Conservation (phyloP, 2,329 filamentous ascomycete species). For the Onygenales sp. region DNA sequence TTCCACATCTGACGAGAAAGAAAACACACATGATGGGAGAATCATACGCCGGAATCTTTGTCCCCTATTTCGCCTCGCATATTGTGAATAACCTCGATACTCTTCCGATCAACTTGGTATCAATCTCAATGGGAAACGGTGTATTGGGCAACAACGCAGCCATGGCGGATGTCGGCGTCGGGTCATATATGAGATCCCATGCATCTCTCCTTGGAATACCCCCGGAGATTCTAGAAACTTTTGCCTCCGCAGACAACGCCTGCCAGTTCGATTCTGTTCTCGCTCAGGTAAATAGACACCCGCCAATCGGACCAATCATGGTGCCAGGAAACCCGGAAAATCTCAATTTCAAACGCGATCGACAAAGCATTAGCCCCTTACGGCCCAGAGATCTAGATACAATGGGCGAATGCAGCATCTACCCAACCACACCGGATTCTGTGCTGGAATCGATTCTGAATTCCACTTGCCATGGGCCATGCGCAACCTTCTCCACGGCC, state of each 20-base stretch:
- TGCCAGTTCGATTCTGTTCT: constrained; percentile 25
- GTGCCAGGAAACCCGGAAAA: constrained; percentile 24
- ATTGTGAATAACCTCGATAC: constrained; percentile 20
- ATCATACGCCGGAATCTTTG: constrained; percentile 29
- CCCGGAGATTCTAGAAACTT: constrained; percentile 19
- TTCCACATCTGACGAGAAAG: constrained; percentile 23
- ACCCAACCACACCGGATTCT: constrained; percentile 16
- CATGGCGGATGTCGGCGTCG: constrained; percentile 22
- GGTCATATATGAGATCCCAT: constrained; percentile 20
- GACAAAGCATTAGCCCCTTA: neutral
- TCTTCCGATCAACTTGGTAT: constrained; percentile 22
- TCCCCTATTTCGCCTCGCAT: constrained; percentile 27
- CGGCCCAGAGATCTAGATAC: constrained; percentile 2
- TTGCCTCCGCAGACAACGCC: constrained; percentile 19
- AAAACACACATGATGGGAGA: constrained; percentile 29
- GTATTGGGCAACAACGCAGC: constrained; percentile 28
- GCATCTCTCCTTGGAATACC: constrained; percentile 17
- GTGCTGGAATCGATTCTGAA: constrained; percentile 23
- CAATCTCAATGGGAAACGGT: constrained; percentile 28
- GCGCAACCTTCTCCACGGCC: constrained; percentile 27
- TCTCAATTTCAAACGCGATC: constrained; percentile 18
- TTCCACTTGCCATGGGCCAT: constrained; percentile 26
- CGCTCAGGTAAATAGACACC: constrained; percentile 19
- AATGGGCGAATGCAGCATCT: constrained; percentile 15
- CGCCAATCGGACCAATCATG: constrained; percentile 20